Percentiles rank a stretch among this genome's conserved stretches.
These are phyloP conservation scores for Candida pseudoglaebosa DNA, from an alignment of 805 yeast genomes.

Conservation along the genomic window DNA sequence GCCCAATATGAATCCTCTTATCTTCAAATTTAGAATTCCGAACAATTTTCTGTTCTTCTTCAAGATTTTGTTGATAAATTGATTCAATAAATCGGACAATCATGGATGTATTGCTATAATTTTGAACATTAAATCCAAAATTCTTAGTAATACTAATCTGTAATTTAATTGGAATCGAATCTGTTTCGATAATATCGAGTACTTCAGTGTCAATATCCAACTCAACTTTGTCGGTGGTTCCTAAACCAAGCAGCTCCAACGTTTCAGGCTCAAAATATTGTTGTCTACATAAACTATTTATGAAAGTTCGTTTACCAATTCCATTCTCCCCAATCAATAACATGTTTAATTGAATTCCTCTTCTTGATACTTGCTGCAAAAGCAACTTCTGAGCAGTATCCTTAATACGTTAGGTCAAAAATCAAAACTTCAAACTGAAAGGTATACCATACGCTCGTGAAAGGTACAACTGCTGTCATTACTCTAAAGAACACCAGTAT, in stretches of 20 bases:
- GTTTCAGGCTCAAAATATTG: constrained; percentile 7
- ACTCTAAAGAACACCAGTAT: too few relatives aligned
- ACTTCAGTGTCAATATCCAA: constrained; percentile 10
- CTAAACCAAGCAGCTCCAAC: constrained; percentile 4
- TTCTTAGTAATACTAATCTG: constrained; percentile 20
- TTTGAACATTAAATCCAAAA: constrained; percentile 22
- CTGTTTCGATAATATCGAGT: constrained; percentile 7
- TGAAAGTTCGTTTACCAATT: constrained; percentile 65
- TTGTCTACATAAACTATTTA: constrained; percentile 68
- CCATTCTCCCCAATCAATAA: constrained; percentile 38
- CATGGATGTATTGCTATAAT: constrained; percentile 11
- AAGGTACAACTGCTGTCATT: neutral
- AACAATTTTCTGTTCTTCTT: constrained; percentile 48
- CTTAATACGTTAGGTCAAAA: too few relatives aligned
- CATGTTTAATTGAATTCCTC: constrained; percentile 22
- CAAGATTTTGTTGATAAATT: constrained; percentile 66
- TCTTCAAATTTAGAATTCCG: constrained; percentile 40
- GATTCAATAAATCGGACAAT: constrained; percentile 73
- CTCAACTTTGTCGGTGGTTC: constrained; percentile 4
- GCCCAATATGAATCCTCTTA: constrained; percentile 71
- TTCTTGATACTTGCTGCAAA: constrained; percentile 16
- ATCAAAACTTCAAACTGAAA: too few relatives aligned
- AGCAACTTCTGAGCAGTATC: constrained; percentile 18
- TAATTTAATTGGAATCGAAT: constrained; percentile 17
- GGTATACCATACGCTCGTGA: neutral